Conservation (phyloP, 202 grass and related monocot genomes). For the Elaeis oleifera region DNA sequence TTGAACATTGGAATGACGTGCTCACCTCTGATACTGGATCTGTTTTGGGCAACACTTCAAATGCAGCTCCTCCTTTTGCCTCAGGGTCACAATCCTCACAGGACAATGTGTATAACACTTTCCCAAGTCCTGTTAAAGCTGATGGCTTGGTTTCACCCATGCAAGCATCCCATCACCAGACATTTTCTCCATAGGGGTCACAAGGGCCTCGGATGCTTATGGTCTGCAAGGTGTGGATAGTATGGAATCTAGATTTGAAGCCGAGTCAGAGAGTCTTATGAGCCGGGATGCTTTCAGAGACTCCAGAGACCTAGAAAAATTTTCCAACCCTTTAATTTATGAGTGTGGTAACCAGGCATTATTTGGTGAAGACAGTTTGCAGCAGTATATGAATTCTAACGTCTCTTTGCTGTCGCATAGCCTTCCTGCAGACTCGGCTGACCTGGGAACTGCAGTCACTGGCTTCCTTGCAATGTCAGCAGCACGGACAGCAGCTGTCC, state of each 20-base stretch:
- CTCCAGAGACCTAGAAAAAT: constrained; percentile 27
- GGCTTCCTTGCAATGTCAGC: constrained; percentile 33
- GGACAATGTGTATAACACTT: constrained; percentile 39
- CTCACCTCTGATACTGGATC: constrained; percentile 36
- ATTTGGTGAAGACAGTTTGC: constrained; percentile 18
- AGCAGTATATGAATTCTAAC: constrained; percentile 34
- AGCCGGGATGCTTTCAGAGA: constrained; percentile 13
- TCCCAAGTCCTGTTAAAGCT: constrained; percentile 24
- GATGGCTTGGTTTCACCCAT: constrained; percentile 43
- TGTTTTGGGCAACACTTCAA: constrained; percentile 21
- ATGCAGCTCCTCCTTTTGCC: constrained; percentile 18
- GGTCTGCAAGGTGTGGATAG: constrained; percentile 22
- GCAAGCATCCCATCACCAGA: constrained; percentile 41
- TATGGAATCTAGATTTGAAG: constrained; percentile 28
- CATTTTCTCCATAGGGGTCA: constrained; percentile 44
- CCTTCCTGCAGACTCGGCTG: constrained; percentile 32
- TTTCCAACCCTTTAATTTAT: constrained; percentile 46
- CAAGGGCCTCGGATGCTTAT: constrained; percentile 25
- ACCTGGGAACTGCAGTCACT: constrained; percentile 44
- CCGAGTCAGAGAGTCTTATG: constrained; percentile 22
- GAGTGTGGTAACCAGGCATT: constrained; percentile 32
- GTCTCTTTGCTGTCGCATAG: constrained; percentile 16
- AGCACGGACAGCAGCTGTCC: constrained; percentile 35
- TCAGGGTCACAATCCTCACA: constrained; percentile 28
- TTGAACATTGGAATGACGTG: constrained; percentile 63